A percentile compares a stretch with the other conserved stretches of the same genome.
These are phyloP conservation scores for Paecilomyces sp. DNA, from an alignment of 2,329 filamentous ascomycete species.

Conservation along the genomic window DNA sequence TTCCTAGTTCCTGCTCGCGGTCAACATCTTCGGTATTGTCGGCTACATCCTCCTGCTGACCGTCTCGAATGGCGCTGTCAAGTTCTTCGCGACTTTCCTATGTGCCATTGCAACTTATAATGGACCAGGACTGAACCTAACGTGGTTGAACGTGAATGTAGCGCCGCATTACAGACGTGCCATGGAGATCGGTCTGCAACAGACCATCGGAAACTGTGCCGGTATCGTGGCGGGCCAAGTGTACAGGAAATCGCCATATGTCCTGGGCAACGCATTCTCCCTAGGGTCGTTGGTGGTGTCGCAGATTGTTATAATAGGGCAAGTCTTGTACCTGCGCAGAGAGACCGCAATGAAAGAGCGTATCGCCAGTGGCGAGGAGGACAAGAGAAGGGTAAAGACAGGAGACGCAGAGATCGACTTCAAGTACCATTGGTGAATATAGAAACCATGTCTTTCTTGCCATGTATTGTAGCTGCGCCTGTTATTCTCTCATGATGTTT, in stretches of 20 bases:
- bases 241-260: conserved; percentile 30
- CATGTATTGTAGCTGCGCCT: neutral
- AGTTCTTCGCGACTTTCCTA: conserved; percentile 46
- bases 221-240: conserved; percentile 44
- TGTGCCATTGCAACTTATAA: conserved; percentile 43
- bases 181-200: conserved; percentile 39
- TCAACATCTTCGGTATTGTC: conserved; percentile 39
- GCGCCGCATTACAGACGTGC: conserved; percentile 44
- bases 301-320: conserved; percentile 30
- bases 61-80: conserved; percentile 42
- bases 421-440: conserved; percentile 35
- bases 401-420: conserved; percentile 45
- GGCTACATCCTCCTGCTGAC: conserved; percentile 45
- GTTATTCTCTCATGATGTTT: neutral
- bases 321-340: conserved; percentile 37
- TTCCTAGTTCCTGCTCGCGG: conserved; percentile 25
- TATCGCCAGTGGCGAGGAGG: conserved; percentile 36
- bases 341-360: conserved; percentile 35
- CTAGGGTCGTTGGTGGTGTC: conserved; percentile 27
- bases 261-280: conserved; percentile 30
- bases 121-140: conserved; percentile 39
- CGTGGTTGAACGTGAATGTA: conserved; percentile 44
- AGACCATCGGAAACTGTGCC: conserved; percentile 43
- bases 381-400: conserved; percentile 39
- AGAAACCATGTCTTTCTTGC: neutral